Percentiles rank a stretch among this genome's conserved stretches.
Evolutionary conservation across 306 rosid genomes (phyloP).

Genomic region (Herpetospermum pedunculosum): DNA sequence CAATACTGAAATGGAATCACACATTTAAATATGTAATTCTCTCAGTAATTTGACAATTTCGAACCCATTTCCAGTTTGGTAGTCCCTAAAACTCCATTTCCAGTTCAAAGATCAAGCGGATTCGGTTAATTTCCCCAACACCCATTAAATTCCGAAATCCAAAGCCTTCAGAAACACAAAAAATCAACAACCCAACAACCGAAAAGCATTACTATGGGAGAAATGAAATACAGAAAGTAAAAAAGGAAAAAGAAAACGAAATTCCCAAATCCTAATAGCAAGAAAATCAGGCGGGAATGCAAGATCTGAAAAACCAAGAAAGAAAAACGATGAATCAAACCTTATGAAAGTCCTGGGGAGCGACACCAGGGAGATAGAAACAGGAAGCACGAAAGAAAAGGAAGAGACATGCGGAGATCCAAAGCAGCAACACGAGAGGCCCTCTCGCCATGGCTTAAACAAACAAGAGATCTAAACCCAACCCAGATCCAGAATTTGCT

Average conservation of each 20-base stretch:
- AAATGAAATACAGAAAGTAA: neutral
- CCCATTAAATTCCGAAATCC: neutral
- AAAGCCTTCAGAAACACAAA: neutral
- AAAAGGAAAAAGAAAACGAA: neutral
- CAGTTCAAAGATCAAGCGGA: neutral
- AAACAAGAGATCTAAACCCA: slow-evolving; percentile 5
- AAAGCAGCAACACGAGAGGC: slow-evolving; percentile 42
- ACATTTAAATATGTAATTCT: neutral
- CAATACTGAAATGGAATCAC: neutral
- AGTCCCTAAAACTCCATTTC: neutral
- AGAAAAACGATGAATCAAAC: slow-evolving; percentile 12
- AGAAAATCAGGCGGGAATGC: neutral
- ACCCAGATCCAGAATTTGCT: slow-evolving; percentile 19
- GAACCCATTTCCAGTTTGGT: neutral
- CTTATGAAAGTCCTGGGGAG: slow-evolving; percentile 60
- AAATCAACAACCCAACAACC: neutral
- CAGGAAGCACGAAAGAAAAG: slow-evolving; percentile 30
- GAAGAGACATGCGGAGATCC: slow-evolving; percentile 36
- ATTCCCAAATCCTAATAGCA: neutral
- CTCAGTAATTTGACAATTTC: neutral
- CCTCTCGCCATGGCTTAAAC: slow-evolving; percentile 45
- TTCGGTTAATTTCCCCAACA: neutral
- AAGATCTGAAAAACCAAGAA: neutral
- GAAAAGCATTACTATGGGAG: neutral
- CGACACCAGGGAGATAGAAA: slow-evolving; percentile 81